Conservation (phyloP, 2,329 filamentous ascomycete species). For the Decorospora gaudefroyi region DNA sequence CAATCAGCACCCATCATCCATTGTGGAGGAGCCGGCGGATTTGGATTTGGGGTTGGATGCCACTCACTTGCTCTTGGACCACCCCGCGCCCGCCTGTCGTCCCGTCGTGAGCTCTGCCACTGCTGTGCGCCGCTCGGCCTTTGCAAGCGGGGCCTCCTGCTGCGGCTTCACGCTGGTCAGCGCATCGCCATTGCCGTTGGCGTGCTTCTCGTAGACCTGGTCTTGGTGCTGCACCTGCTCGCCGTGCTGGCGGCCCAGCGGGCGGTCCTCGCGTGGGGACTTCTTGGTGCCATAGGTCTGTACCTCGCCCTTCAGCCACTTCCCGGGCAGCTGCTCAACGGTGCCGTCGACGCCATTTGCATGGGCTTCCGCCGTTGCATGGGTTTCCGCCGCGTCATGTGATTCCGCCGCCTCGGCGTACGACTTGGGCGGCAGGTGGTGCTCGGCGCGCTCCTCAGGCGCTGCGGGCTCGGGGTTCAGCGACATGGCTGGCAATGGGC, state of each 20-base stretch:
- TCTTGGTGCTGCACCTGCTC: slow-evolving; percentile 32
- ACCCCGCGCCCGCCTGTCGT: slow-evolving; percentile 58
- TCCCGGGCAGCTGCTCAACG: slow-evolving; percentile 11
- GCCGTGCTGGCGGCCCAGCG: slow-evolving; percentile 36
- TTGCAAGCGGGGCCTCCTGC: slow-evolving; percentile 40
- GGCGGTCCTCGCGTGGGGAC: slow-evolving; percentile 22
- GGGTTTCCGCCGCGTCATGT: too few relatives aligned
- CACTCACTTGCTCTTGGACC: slow-evolving; percentile 55
- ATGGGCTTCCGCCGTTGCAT: slow-evolving; percentile 34
- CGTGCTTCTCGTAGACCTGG: slow-evolving; percentile 52
- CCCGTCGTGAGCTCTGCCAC: slow-evolving; percentile 56
- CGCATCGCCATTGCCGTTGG: slow-evolving; percentile 52
- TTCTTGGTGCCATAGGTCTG: slow-evolving; percentile 23
- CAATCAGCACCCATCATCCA: not conserved
- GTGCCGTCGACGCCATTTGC: slow-evolving; percentile 23
- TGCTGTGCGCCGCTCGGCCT: slow-evolving; percentile 35
- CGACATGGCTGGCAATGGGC: slow-evolving; percentile 42
- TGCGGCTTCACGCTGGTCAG: slow-evolving; percentile 53
- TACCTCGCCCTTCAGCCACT: slow-evolving; percentile 10
- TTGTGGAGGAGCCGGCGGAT: not conserved
- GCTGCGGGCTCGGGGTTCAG: slow-evolving; percentile 50
- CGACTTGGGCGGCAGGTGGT: slow-evolving; percentile 50
- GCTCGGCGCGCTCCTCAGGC: slow-evolving; percentile 47
- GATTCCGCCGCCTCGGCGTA: slow-evolving; percentile 51
- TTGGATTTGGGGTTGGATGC: not conserved